Conservation (phyloP, 805 yeast species). For the Schizosaccharomyces lindneri region DNA sequence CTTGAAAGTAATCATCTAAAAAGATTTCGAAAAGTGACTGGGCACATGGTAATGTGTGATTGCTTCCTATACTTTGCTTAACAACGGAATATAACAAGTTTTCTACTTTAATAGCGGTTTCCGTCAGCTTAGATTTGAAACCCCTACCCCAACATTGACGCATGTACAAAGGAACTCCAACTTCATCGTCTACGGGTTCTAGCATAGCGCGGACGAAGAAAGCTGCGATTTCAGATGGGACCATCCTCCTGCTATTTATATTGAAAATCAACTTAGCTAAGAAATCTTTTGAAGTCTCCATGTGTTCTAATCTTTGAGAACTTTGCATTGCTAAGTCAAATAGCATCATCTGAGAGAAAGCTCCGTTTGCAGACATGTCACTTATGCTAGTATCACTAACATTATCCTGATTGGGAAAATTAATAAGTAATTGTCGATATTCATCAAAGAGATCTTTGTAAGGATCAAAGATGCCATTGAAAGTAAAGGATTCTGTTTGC, state of each 20-base stretch:
- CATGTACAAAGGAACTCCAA: not conserved
- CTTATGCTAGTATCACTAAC: not conserved
- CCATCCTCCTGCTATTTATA: not conserved
- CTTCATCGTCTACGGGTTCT: not conserved
- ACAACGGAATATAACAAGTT: not conserved
- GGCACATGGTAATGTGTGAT: constrained; percentile 1
- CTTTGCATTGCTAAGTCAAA: constrained; percentile 3
- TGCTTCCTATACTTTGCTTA: not conserved
- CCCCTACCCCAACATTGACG: not conserved
- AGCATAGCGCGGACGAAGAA: not conserved
- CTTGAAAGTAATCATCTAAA: constrained; percentile 6
- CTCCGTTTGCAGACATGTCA: not conserved
- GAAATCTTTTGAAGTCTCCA: not conserved
- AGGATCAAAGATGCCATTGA: not conserved
- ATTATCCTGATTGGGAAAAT: not conserved
- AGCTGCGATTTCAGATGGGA: not conserved
- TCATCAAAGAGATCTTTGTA: constrained; percentile 3
- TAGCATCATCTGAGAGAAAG: constrained; percentile 2
- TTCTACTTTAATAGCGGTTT: constrained; percentile 3
- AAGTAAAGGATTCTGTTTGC: not conserved
- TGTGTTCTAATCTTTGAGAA: constrained; percentile 2
- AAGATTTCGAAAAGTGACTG: constrained; percentile 8
- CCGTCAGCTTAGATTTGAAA: not conserved
- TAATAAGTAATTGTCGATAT: not conserved
- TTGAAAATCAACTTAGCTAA: not conserved